Evolutionary conservation across 371 early-diverging fungal species (phyloP), one percentile per base, ranked within the genome.

Genomic region (Syncephalastrum racemosum): DNA sequence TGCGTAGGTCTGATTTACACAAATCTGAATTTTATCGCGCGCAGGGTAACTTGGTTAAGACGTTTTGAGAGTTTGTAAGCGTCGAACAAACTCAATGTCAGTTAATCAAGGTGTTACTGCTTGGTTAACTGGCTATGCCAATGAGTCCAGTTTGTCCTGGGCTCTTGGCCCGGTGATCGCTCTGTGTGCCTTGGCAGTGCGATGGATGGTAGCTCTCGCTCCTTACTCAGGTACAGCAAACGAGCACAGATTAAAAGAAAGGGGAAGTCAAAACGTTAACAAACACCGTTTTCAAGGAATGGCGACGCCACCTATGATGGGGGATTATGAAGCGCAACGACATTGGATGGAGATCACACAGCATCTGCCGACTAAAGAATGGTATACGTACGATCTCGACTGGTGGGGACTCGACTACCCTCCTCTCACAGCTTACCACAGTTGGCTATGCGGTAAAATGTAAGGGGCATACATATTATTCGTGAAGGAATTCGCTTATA

Each of bases 341-440:
- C 97, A 98, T 70, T 98, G 96, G 96, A 89, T 98, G 88, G 96
- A 97, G 68, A 72, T 97, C 31, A 95, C 97, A 0, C 61, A 72
- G 4, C 86, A 93, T 58, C 65, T 95, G 47, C 92, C 95, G 0
- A 59, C 79, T 13, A 62, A 64, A 12, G 64, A 88, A 57, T 98
- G 98, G 98, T 98, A 98, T 68, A 75, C 70, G 18, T 92, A 94
- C 70, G 88, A 90, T 58, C 75, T 91, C 23, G 64, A 85, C 39
- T 95, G 95, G 83, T 98, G 96, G 92, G 96, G 95, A 0, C 83
- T 98, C 39, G 98, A 98, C 74, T 98, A 98, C 67, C 97, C 98
- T 40, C 96, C 96, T 2, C 75, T 98, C 50, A 95, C 96, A 3
- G 97, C 96, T 6, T 95, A 88, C 70, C 90, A 91, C 58, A 89